Evolutionary conservation across 768 basidiomycete species (phyloP).

Genomic region (Tephrocybe rancida): DNA sequence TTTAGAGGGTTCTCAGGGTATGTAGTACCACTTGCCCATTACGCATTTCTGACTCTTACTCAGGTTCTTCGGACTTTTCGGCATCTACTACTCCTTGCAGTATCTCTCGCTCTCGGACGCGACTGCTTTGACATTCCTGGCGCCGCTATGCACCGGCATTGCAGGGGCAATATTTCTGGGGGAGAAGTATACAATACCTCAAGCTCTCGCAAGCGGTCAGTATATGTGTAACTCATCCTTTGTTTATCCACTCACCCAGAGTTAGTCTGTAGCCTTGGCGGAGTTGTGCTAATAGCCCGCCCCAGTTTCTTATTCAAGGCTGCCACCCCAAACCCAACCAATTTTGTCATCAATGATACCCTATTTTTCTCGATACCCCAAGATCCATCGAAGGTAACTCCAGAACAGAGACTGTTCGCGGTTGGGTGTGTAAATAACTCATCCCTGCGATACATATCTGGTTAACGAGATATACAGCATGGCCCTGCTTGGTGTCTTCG

Average conservation of each 20-base stretch:
- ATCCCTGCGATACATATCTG: not conserved
- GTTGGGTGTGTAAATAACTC: conserved; percentile 8
- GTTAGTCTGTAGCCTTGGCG: conserved; percentile 65
- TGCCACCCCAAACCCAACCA: not conserved
- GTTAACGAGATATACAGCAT: conserved; percentile 6
- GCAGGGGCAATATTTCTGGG: conserved; percentile 62
- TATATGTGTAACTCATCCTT: not conserved
- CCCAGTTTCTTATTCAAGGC: conserved; percentile 73
- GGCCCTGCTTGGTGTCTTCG: conserved; percentile 54
- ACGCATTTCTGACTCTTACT: not conserved
- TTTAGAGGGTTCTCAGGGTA: conserved; percentile 69
- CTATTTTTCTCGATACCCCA: conserved; percentile 25
- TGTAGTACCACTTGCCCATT: conserved; percentile 10
- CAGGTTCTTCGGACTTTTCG: conserved; percentile 62
- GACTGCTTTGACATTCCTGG: conserved; percentile 74
- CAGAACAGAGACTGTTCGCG: conserved; percentile 43
- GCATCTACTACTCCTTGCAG: conserved; percentile 66
- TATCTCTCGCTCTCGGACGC: conserved; percentile 82
- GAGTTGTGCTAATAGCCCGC: conserved; percentile 81
- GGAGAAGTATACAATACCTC: conserved; percentile 56
- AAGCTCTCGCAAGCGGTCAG: conserved; percentile 53
- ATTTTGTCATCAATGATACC: not conserved
- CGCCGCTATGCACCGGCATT: conserved; percentile 66
- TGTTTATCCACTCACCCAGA: not conserved
- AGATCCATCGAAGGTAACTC: conserved; percentile 25